A percentile compares a stretch with the other conserved stretches of the same genome.
These are phyloP conservation scores for Leccinum truebloodii DNA, from an alignment of 768 basidiomycete genomes.

Conservation along the genomic window DNA sequence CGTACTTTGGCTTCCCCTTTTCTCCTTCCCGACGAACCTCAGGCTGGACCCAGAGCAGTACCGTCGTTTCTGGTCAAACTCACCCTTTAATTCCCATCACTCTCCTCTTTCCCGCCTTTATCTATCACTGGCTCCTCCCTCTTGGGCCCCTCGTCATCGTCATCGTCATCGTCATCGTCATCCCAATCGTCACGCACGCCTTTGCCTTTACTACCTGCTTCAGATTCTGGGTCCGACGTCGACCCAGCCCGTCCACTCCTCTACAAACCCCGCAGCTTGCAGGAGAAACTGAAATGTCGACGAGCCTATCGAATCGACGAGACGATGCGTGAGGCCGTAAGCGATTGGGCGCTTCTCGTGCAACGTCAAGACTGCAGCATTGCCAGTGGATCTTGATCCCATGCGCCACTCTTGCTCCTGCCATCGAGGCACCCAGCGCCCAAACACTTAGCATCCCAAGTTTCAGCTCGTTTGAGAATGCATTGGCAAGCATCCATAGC, in stretches of 20 bases:
- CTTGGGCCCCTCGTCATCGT: constrained; percentile 27
- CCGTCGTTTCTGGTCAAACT: background rate
- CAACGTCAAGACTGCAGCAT: background rate
- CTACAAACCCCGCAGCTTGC: constrained; percentile 1
- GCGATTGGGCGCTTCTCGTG: constrained; percentile 10
- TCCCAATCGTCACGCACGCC: constrained; percentile 59
- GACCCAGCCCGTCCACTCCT: constrained; percentile 1
- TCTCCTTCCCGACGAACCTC: background rate
- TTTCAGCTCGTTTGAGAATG: constrained; percentile 45
- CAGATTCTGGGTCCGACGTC: background rate
- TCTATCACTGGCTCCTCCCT: constrained; percentile 18
- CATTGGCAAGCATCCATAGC: constrained; percentile 68
- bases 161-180: constrained; percentile 42
- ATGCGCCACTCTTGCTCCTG: constrained; percentile 11
- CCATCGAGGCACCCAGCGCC: constrained; percentile 8
- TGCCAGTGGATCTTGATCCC: constrained; percentile 20
- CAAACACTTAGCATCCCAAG: background rate
- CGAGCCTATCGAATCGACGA: background rate
- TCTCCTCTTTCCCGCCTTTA: background rate
- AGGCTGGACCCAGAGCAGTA: background rate
- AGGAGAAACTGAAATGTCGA: background rate
- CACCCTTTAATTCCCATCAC: background rate
- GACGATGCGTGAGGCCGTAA: constrained; percentile 5
- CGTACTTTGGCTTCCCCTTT: background rate
- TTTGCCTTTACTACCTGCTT: background rate